Evolutionary conservation across 768 basidiomycete species (phyloP).

Genomic region (Boletus rubroflammeus): DNA sequence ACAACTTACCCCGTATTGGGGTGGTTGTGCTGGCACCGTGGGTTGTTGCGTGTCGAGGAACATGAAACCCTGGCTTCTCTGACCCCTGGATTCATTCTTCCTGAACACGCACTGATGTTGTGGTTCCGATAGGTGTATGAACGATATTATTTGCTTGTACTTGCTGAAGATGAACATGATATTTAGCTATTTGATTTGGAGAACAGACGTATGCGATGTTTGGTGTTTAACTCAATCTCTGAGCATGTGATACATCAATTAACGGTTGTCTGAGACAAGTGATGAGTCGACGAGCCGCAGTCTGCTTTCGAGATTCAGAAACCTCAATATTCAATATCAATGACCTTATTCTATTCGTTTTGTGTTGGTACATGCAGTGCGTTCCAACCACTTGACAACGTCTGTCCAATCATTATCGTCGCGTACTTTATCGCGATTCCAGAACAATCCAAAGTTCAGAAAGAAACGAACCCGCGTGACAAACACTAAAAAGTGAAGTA

Average conservation of each 20-base stretch:
- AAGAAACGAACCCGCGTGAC: neutral
- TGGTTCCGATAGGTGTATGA: conserved; percentile 3
- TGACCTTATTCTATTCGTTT: too few relatives aligned
- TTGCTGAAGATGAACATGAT: neutral
- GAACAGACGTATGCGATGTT: too few relatives aligned
- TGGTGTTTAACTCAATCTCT: too few relatives aligned
- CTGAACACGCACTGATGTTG: conserved; percentile 5
- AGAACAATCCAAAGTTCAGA: neutral
- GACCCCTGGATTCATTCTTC: conserved; percentile 27
- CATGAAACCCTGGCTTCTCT: conserved; percentile 68
- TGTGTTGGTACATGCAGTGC: too few relatives aligned
- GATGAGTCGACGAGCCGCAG: too few relatives aligned
- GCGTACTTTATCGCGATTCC: too few relatives aligned
- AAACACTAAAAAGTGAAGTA: neutral
- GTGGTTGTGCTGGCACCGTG: conserved; percentile 35
- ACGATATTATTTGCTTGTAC: neutral
- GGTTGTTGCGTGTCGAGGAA: conserved; percentile 34
- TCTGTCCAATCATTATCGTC: too few relatives aligned
- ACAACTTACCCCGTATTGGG: conserved; percentile 47
- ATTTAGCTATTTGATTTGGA: neutral
- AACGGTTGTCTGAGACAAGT: too few relatives aligned
- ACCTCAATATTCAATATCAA: too few relatives aligned
- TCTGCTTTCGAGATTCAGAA: too few relatives aligned
- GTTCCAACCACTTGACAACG: too few relatives aligned
- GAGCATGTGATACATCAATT: too few relatives aligned